Base-by-base conservation (phyloP, 495 filamentous ascomycete genomes). In the Neurospora pannonica region DNA sequence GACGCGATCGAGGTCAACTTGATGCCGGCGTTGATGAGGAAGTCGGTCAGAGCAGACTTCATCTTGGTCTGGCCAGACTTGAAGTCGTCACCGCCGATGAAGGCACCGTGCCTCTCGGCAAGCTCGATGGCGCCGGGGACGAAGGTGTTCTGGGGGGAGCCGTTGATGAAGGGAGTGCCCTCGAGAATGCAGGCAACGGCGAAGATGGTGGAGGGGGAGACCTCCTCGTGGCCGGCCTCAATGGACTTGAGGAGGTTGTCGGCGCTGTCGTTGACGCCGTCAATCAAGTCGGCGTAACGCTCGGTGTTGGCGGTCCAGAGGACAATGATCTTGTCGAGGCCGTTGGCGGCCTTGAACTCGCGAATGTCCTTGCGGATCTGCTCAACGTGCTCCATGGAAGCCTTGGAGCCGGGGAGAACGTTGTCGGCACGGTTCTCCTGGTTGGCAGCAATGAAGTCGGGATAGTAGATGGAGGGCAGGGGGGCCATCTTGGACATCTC, bases 41-140 rank as follows among this genome's bases (percentile, higher is more conserved):
- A 99, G 85, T 99, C 96, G 21, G 98, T 97, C 21, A 99, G 90
- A 24, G 97, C 97, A 46, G 94, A 97, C 85, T 99, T 99, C 96
- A 99, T 99, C 90, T 99, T 99, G 79, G 96, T 99, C 88, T 99
- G 96, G 75, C 96, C 96, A 71, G 96, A 98, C 89, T 99, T 99
- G 90, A 99, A 99, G 86, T 99, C 96, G 83, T 99, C 96, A 78
- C 96, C 96, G 54, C 95, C 97, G 78, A 99, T 94, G 88, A 98
- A 99, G 38, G 97, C 89, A 73, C 87, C 86, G 83, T 93, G 89
- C 85, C 91, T 86, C 87, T 97, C 93, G n/a, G 96, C 97, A 60
- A 98, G 89, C 74, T 95, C 87, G 74, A 98, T 91, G 69, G 90
- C 92, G 78, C 96, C 96, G 3, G 96, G 95, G 38, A 99, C 96